A percentile compares a stretch with the other conserved stretches of the same genome.
Conservation (phyloP, 176 grass and related monocot genomes). For the Juncus inflexus region DNA sequence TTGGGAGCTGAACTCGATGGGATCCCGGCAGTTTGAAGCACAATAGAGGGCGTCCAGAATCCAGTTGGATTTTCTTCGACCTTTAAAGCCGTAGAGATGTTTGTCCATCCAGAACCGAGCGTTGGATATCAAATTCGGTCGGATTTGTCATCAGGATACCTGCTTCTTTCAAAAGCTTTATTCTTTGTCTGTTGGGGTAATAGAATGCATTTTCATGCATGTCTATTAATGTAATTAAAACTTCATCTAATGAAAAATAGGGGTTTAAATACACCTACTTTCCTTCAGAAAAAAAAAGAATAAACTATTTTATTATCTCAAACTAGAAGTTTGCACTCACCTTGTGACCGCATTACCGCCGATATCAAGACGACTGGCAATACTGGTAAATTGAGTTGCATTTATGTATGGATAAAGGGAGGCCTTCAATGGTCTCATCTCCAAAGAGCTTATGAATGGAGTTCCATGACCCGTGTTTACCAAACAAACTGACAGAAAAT, state of each 20-base stretch:
- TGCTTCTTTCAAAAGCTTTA: background rate
- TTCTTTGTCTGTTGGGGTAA: no score
- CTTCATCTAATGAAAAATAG: no score
- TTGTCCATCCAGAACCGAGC: background rate
- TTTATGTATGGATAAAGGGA: conserved; percentile 1
- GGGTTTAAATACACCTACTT: no score
- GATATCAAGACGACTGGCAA: background rate
- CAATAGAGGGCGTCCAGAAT: background rate
- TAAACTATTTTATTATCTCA: no score
- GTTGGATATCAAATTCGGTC: conserved; percentile 21
- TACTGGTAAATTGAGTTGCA: conserved; percentile 6
- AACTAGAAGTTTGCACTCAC: background rate
- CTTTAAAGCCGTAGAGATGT: conserved; percentile 1
- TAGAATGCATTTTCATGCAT: no score
- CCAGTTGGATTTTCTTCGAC: background rate
- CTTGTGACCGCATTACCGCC: background rate
- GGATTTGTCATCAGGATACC: conserved; percentile 28
- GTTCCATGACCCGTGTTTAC: conserved; percentile 11
- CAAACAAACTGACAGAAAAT: conserved; percentile 28
- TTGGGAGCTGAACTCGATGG: background rate
- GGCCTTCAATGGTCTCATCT: conserved; percentile 15
- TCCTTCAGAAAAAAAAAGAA: no score
- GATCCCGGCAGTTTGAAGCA: conserved; percentile 18
- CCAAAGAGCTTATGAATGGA: conserved; percentile 22
- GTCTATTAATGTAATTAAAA: no score